phyloP scores from a whole-genome alignment of 2,329 filamentous ascomycete species.

The Colletotrichum abscissum region DNA sequence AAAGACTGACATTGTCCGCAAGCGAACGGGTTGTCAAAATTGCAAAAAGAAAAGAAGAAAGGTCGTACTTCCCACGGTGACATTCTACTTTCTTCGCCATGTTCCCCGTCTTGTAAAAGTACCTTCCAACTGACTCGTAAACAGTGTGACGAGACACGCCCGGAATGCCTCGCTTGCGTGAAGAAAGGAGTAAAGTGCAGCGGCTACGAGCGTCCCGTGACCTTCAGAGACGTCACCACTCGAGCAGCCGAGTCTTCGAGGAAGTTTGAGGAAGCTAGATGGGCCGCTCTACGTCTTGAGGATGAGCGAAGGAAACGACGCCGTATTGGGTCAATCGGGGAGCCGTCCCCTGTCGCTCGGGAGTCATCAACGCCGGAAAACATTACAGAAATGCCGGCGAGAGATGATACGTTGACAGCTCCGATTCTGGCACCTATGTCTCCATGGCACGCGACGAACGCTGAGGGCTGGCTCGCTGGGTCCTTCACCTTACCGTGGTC shows the following conservation, averaged over 20 bases:
- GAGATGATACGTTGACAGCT: background rate
- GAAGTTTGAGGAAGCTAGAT: slow-evolving; percentile 24
- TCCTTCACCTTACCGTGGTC: slow-evolving; percentile 16
- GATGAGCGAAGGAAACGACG: slow-evolving; percentile 18
- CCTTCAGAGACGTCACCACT: slow-evolving; percentile 27
- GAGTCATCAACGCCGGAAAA: background rate
- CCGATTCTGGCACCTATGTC: background rate
- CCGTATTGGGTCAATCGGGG: background rate
- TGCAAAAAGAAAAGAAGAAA: slow-evolving; percentile 25
- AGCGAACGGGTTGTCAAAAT: slow-evolving; percentile 28
- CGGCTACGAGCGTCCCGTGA: slow-evolving; percentile 21
- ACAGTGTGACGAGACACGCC: slow-evolving; percentile 28
- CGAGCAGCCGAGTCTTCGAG: slow-evolving; percentile 21
- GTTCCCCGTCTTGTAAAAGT: too few relatives aligned
- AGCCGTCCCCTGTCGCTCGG: background rate
- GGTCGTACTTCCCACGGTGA: background rate
- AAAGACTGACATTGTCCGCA: slow-evolving; percentile 32
- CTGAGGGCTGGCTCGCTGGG: background rate
- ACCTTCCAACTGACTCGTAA: background rate
- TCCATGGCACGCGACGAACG: background rate
- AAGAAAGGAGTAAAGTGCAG: slow-evolving; percentile 25
- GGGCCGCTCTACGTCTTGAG: slow-evolving; percentile 9
- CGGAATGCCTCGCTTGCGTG: slow-evolving; percentile 21
- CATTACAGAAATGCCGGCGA: background rate
- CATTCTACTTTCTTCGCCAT: too few relatives aligned